Base-by-base conservation (phyloP, 345 rosid genomes). In the Anastatica hierochuntica region DNA sequence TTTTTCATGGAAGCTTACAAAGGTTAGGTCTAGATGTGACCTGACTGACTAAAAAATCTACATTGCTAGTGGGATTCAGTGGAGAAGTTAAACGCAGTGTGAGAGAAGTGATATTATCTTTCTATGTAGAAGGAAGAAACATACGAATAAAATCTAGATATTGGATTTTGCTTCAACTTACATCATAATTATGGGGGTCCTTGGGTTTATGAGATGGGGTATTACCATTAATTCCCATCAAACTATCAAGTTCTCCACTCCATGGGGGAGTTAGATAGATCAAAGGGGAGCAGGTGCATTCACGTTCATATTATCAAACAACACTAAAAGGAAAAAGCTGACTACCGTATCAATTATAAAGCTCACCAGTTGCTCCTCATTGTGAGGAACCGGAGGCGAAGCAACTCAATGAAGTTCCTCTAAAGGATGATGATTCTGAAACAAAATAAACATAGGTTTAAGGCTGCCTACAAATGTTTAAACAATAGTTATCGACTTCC, bases 301-400 rank as follows among this genome's bases (percentile, higher is more conserved):
- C 21, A 2, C 14, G 37, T 0, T 15, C 23, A 0, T 47, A 36
- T 6, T 51, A 51, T 3, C 16, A 51, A n/a, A 20, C 8, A 1
- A 18, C 43, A 0, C 1, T 33, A 2, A 36, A 33, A 19, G 56
- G 56, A 2, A 33, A 5, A 2, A 0, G 3, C 0, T 6, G 12
- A 5, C 10, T 2, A 0, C 5, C 11, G 2, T 16, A 12, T 5
- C 6, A 43, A 21, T 21, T 7, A 34, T 14, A 21, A 0, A 35
- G 8, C 7, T 5, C 17, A n/a, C 6, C 15, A 1, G 0, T 5
- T 3, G 18, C 2, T 0, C 11, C 4, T 8, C 12, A 33, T 1
- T 0, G 8, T 1, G 19, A 46, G 1, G 24, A 21, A 21, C 24
- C 5, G 5, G 24, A 21, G 24, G 24, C 5, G 24, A 5, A 21